These are phyloP conservation scores for Hypomontagnella monticulosa DNA, from an alignment of 495 filamentous ascomycete species.

Conservation along the genomic window DNA sequence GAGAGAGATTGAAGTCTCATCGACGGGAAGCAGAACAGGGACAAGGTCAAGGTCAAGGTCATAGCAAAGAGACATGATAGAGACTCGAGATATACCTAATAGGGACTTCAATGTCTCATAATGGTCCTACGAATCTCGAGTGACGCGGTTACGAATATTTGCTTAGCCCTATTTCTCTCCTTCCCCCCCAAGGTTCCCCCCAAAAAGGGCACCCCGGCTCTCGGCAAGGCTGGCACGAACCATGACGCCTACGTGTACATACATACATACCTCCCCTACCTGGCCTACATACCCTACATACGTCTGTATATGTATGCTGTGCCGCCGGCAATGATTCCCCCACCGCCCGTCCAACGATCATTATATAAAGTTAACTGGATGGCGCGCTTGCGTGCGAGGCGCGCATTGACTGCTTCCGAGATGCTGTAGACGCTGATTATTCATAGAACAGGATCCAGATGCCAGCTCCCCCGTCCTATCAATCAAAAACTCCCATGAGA, in stretches of 20 bases:
- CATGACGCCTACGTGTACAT: constrained; percentile 30
- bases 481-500: constrained; percentile 26
- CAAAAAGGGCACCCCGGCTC: background rate
- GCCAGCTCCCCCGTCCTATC: constrained; percentile 26
- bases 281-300: background rate
- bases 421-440: constrained; percentile 35
- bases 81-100: too few species aligned
- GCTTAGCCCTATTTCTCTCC: constrained; percentile 3
- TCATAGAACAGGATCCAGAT: constrained; percentile 43
- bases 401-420: constrained; percentile 35
- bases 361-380: constrained; percentile 41
- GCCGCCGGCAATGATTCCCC: constrained; percentile 34
- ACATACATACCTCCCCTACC: too few species aligned
- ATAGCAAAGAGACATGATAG: background rate
- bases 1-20: background rate
- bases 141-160: constrained; percentile 23
- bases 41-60: background rate
- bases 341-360: constrained; percentile 29
- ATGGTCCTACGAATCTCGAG: constrained; percentile 21
- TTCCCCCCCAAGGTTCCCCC: background rate
- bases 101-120: background rate
- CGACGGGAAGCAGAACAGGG: background rate
- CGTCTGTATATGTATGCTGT: constrained; percentile 13
- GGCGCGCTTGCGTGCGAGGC: constrained; percentile 33
- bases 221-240: constrained; percentile 35